phyloP scores from a whole-genome alignment of 306 rosid genomes.

The Dryas drummondii region DNA sequence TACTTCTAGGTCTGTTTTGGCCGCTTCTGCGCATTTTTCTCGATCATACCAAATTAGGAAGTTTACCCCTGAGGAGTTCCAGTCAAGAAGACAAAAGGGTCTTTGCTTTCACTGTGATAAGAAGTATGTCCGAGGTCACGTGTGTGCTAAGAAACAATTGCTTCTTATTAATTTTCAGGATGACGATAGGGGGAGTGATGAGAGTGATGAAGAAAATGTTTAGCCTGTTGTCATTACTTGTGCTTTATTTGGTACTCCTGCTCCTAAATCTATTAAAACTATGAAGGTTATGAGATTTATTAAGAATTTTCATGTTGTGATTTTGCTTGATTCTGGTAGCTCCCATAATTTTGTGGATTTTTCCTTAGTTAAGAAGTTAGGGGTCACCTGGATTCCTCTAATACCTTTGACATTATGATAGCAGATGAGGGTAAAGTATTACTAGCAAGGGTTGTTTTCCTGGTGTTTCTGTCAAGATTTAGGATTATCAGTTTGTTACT shows the following conservation, averaged over 20 bases:
- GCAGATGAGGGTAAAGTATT: not conserved
- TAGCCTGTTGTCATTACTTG: not conserved
- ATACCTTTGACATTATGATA: not conserved
- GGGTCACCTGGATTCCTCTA: not conserved
- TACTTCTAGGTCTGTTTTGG: too few species aligned
- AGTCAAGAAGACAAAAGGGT: not conserved
- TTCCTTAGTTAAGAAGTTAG: not conserved
- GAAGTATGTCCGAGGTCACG: not conserved
- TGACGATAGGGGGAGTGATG: too few species aligned
- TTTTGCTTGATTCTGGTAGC: not conserved
- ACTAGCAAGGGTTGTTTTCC: too few species aligned
- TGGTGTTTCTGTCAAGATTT: not conserved
- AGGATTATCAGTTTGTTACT: not conserved
- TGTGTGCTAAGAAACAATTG: not conserved
- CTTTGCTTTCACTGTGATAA: not conserved
- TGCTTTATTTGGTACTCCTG: not conserved
- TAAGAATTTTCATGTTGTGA: not conserved
- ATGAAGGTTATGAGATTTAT: not conserved
- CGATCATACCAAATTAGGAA: too few species aligned
- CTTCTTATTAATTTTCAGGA: too few species aligned
- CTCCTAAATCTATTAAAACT: not conserved
- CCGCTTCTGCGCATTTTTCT: too few species aligned
- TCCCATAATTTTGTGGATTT: not conserved
- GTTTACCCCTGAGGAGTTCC: not conserved
- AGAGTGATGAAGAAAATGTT: too few species aligned